A percentile compares a stretch with the other conserved stretches of the same genome.
These are phyloP conservation scores for Neonectria ditissima DNA, from an alignment of 2,329 filamentous ascomycete species.

Conservation along the genomic window DNA sequence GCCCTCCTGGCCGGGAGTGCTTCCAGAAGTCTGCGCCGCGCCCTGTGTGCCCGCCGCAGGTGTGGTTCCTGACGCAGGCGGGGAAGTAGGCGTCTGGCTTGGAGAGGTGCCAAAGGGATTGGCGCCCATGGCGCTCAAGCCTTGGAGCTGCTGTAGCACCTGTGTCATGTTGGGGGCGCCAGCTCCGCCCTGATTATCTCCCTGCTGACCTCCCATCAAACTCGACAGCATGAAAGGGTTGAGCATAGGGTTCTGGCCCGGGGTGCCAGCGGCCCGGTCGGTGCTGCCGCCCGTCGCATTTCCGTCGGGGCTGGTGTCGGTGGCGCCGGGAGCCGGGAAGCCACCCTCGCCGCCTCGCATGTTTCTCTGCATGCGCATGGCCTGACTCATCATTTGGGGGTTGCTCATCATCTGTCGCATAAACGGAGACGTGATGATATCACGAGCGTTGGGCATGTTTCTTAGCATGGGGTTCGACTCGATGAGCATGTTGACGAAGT, in stretches of 20 bases:
- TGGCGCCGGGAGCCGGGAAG: conserved; percentile 92
- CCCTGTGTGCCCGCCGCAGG: conserved; percentile 43
- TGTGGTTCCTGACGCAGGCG: conserved; percentile 45
- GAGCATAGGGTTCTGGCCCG: conserved; percentile 58
- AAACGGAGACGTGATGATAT: conserved; percentile 88
- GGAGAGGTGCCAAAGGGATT: conserved; percentile 51
- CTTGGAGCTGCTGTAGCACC: conserved; percentile 46
- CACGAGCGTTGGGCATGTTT: conserved; percentile 79
- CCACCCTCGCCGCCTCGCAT: conserved; percentile 67
- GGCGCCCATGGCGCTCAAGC: conserved; percentile 45
- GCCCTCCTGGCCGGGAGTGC: conserved; percentile 38
- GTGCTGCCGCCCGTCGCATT: conserved; percentile 48
- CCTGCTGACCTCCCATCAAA: conserved; percentile 37
- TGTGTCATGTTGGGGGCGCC: conserved; percentile 32
- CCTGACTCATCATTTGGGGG: conserved; percentile 84
- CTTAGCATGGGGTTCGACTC: conserved; percentile 87
- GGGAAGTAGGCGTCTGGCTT: conserved; percentile 44
- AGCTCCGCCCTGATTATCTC: conserved; percentile 30
- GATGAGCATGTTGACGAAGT: conserved; percentile 94
- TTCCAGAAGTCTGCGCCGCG: conserved; percentile 38
- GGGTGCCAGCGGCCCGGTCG: conserved; percentile 47
- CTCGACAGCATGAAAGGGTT: conserved; percentile 49
- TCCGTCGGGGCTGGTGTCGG: conserved; percentile 81
- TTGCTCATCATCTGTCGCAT: conserved; percentile 95
- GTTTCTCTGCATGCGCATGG: conserved; percentile 84